Percentiles rank a stretch among this genome's conserved stretches.
phyloP scores from a whole-genome alignment of 78 protist genomes.

The Dictyostelium capitatum region DNA sequence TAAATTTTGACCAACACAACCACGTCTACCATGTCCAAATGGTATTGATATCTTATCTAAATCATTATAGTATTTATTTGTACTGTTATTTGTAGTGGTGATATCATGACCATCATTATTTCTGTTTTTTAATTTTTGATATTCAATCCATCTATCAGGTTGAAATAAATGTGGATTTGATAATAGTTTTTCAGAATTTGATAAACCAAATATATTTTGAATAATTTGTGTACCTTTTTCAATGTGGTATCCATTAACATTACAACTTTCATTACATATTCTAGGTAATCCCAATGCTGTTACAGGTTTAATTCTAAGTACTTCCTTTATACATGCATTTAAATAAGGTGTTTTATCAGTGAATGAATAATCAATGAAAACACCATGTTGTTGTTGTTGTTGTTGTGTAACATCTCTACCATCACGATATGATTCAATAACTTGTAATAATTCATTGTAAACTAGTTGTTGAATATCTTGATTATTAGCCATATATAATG shows the following conservation, averaged over 20 bases:
- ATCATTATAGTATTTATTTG: background rate
- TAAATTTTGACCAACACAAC: constrained; percentile 55
- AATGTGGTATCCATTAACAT: constrained; percentile 7
- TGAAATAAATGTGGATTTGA: background rate
- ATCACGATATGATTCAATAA: background rate
- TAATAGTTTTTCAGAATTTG: constrained; percentile 22
- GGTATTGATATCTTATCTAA: constrained; percentile 37
- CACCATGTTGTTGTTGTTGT: too few relatives aligned
- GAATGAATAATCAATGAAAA: background rate
- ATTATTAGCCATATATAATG: constrained; percentile 25
- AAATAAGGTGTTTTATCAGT: constrained; percentile 24
- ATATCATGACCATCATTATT: background rate
- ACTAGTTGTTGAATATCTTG: constrained; percentile 44
- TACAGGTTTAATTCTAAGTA: background rate
- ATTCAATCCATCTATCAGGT: background rate
- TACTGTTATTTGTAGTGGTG: background rate
- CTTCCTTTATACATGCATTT: constrained; percentile 40
- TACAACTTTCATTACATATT: background rate
- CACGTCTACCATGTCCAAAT: constrained; percentile 62
- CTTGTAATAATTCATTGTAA: background rate
- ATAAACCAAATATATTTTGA: constrained; percentile 14
- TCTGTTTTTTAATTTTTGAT: background rate
- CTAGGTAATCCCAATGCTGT: constrained; percentile 30
- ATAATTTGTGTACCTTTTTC: constrained; percentile 40
- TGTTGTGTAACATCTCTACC: background rate